phyloP scores from a whole-genome alignment of 306 rosid species.

The Lathyrus sativus region DNA sequence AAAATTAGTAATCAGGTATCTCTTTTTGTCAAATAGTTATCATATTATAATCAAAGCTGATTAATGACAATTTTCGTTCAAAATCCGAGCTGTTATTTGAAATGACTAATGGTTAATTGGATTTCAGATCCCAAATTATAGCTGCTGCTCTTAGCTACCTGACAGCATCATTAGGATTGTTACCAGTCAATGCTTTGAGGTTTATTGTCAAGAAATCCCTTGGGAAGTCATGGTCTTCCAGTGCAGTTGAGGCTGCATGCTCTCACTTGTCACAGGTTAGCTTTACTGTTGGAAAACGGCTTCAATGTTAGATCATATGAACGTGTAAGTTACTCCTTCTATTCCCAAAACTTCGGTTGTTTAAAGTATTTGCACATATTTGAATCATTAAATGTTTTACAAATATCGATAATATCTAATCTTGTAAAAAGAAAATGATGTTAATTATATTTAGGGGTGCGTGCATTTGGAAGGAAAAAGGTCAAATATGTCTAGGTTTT shows the following conservation, averaged over 20 bases:
- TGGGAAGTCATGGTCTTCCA: constrained; percentile 80
- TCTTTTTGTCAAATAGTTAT: constrained; percentile 24
- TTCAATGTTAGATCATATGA: constrained; percentile 27
- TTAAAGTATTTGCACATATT: neutral
- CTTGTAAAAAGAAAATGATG: neutral
- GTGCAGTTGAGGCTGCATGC: constrained; percentile 79
- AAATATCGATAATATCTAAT: neutral
- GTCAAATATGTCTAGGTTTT: neutral
- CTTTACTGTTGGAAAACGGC: constrained; percentile 16
- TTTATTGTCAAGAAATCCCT: constrained; percentile 55
- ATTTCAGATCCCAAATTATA: constrained; percentile 63
- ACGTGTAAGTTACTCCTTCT: constrained; percentile 1
- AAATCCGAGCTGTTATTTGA: constrained; percentile 23
- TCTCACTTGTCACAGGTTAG: constrained; percentile 81
- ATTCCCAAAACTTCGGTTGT: neutral
- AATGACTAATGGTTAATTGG: constrained; percentile 34
- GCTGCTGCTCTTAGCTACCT: constrained; percentile 54
- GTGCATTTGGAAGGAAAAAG: neutral
- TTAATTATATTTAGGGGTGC: neutral
- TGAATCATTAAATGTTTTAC: neutral
- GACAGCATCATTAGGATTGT: constrained; percentile 60
- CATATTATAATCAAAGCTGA: constrained; percentile 14
- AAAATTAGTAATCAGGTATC: constrained; percentile 18
- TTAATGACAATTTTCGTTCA: constrained; percentile 11
- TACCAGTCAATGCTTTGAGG: constrained; percentile 61